Evolutionary conservation across 768 basidiomycete genomes (phyloP), one percentile per base, ranked within the genome.

Genomic region (Amanita rubescens): DNA sequence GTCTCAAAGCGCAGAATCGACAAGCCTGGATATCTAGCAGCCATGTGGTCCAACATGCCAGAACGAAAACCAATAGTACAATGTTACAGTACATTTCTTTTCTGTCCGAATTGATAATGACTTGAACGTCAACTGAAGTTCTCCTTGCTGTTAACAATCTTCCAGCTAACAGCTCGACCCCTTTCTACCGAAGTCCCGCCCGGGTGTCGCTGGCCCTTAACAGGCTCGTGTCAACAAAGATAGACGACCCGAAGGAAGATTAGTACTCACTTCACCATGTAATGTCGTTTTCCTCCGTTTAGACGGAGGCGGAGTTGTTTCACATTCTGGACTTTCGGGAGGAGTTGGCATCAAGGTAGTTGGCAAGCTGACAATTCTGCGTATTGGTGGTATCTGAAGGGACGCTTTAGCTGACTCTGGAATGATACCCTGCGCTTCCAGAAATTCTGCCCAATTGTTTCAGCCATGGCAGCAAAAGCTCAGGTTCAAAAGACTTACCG

Each of bases 401-500:
- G 60, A 64, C 32, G 20, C 59, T 57, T 54, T 58, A n/a, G 52
- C 55, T 22, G 59, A 59, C 43, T 72, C 68, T 0, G 70, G 57
- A 57, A 75, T 69, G 41, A 82, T 82, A 2, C 79, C 77, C 63
- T 81, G 80, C 25, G 72, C 61, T 56, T 72, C 68, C 45, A 81
- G 62, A 54, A 78, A 81, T 37, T 76, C 81, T 80, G 53, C 27
- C 33, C 34, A 34, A 41, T 39, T 14, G 19, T 17, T 24, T 17
- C 32, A 20, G 51, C 46, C 35, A n/a, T 4, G 43, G 27, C 42
- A 33, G 2, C 14, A 14, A 12, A 12, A 39, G 10, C 27, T 9
- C 11, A 22, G 34, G 51, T 6, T 8, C 27, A 8, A 30, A 8
- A 30, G 30, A 62, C 69, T 39, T 55, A 82, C 84, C 80, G 52